Evolutionary conservation across 2,329 filamentous ascomycete genomes (phyloP).

Genomic region (Xylariaceae sp.): DNA sequence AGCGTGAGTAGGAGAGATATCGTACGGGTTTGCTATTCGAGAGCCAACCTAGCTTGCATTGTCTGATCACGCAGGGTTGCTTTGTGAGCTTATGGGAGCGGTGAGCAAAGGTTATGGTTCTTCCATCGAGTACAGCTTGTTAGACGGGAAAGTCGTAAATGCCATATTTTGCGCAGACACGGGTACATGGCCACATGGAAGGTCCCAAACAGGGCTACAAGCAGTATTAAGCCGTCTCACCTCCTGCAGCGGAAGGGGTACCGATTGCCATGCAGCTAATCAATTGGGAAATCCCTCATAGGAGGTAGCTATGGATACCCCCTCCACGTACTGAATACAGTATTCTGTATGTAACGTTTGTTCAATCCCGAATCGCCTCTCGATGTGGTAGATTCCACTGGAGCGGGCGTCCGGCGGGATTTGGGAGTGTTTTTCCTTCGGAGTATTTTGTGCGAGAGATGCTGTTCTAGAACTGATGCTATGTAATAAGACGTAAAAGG

Average conservation of each 20-base stretch:
- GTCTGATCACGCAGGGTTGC: too few species aligned
- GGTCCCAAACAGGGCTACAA: constrained; percentile 22
- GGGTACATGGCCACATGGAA: constrained; percentile 12
- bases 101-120: constrained; percentile 14
- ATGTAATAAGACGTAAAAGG: too few species aligned
- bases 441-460: too few species aligned
- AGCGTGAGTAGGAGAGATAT: too few species aligned
- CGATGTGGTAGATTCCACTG: too few species aligned
- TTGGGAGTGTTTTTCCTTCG: too few species aligned
- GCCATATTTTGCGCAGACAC: constrained; percentile 2
- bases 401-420: too few species aligned
- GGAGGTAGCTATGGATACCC: background rate
- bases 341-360: constrained; percentile 17
- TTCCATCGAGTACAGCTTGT: constrained; percentile 11
- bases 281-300: constrained; percentile 19
- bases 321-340: too few species aligned
- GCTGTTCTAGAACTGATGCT: too few species aligned
- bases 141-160: constrained; percentile 16
- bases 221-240: background rate
- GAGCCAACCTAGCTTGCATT: too few species aligned
- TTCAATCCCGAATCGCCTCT: constrained; percentile 10
- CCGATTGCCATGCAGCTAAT: constrained; percentile 15
- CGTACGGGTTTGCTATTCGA: too few species aligned
- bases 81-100: too few species aligned
- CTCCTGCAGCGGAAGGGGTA: constrained; percentile 14